Percentiles rank a stretch among this genome's conserved stretches.
Evolutionary conservation across 1,284 basidiomycete genomes (phyloP).

Genomic region (Trametes versicolor): DNA sequence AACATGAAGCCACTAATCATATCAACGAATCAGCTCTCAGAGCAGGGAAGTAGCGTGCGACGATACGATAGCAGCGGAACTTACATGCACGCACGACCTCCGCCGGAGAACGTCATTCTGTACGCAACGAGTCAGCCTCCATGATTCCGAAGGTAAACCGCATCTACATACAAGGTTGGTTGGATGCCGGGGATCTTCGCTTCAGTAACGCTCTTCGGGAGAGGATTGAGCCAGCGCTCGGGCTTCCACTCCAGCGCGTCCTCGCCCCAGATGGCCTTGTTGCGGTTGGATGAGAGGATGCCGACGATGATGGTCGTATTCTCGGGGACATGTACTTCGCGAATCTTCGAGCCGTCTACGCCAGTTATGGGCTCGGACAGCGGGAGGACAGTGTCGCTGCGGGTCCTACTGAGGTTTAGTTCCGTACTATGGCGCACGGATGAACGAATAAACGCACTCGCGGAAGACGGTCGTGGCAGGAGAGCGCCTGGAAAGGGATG

Average conservation of each 20-base stretch:
- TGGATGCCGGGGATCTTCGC: conserved; percentile 34
- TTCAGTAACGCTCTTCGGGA: conserved; percentile 24
- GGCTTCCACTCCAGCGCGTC: conserved; percentile 39
- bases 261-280: conserved; percentile 36
- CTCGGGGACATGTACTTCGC: conserved; percentile 28
- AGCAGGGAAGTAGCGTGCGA: background rate
- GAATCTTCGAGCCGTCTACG: conserved; percentile 25
- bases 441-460: conserved; percentile 1
- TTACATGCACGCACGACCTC: conserved; percentile 47
- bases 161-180: conserved; percentile 26
- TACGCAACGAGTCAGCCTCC: background rate
- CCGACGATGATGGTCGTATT: conserved; percentile 28
- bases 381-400: conserved; percentile 34
- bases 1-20: conserved; percentile 46
- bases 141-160: no score
- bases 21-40: background rate
- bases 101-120: conserved; percentile 49
- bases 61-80: conserved; percentile 7
- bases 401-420: conserved; percentile 26
- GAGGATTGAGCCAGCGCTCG: conserved; percentile 34
- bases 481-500: background rate
- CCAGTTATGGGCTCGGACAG: conserved; percentile 28
- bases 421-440: no score
- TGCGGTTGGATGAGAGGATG: conserved; percentile 30
- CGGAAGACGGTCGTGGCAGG: conserved; percentile 8